Percentiles rank a stretch among this genome's conserved stretches.
Evolutionary conservation across 176 grass and related monocot species (phyloP).

Genomic region (Hsuehochloa calcarea): DNA sequence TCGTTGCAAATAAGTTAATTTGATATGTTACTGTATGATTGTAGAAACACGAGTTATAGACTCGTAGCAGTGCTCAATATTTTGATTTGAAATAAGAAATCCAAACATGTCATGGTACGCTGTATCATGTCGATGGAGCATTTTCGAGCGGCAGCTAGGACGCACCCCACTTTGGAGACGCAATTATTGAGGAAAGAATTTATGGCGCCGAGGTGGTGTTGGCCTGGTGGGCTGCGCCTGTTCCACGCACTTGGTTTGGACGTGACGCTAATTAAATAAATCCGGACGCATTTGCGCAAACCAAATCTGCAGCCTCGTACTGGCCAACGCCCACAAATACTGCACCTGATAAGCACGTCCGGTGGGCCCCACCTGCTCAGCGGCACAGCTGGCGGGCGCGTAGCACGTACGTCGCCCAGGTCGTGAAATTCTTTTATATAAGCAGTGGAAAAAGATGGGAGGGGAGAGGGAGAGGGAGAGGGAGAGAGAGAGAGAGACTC

Average conservation of each 20-base stretch:
- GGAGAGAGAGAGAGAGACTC: background rate
- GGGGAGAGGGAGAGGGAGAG: background rate
- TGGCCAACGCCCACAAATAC: conserved; percentile 3
- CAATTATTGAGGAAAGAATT: conserved; percentile 42
- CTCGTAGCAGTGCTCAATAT: too few relatives aligned
- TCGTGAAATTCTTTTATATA: background rate
- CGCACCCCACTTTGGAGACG: conserved; percentile 40
- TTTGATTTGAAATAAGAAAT: too few relatives aligned
- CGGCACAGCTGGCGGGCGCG: background rate
- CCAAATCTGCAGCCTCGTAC: background rate
- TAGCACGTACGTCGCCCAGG: background rate
- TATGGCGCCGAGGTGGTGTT: conserved; percentile 31
- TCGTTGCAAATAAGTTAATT: too few relatives aligned
- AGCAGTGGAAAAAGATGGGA: conserved; percentile 17
- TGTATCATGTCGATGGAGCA: background rate
- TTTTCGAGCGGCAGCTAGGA: conserved; percentile 4
- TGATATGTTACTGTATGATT: too few relatives aligned
- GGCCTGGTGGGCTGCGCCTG: conserved; percentile 12
- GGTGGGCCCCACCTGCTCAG: background rate
- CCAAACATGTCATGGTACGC: background rate
- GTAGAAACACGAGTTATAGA: too few relatives aligned
- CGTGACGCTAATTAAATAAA: background rate
- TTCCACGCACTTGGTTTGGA: conserved; percentile 19
- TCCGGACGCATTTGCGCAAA: background rate
- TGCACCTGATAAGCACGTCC: background rate